A percentile compares a stretch with the other conserved stretches of the same genome.
phyloP scores from a whole-genome alignment of 169 alveolate genomes.

The Eimeria necatrix region DNA sequence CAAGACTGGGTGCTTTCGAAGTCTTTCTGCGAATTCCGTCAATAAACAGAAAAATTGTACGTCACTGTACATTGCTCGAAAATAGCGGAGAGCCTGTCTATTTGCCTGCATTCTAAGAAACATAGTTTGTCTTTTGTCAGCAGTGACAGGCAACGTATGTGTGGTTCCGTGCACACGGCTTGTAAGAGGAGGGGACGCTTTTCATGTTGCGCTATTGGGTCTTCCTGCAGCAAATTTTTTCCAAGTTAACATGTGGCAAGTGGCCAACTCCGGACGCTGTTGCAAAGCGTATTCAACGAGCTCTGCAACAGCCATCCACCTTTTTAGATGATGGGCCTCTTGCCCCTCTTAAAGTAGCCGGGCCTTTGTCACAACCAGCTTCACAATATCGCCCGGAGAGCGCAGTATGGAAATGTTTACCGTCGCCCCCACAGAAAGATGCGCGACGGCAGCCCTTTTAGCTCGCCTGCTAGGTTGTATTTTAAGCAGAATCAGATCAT shows the following conservation, averaged over 20 bases:
- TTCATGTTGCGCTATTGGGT: neutral
- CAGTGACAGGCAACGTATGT: neutral
- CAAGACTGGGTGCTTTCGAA: conserved; percentile 78
- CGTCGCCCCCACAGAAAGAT: neutral
- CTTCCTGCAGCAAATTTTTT: conserved; percentile 64
- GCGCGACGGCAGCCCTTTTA: neutral
- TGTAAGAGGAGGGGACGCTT: neutral
- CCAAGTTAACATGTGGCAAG: conserved; percentile 69
- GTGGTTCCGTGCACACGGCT: neutral
- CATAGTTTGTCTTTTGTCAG: no score
- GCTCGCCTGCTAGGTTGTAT: neutral
- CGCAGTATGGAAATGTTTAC: conserved; percentile 3
- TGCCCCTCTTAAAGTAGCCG: conserved; percentile 8
- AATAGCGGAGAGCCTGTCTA: neutral
- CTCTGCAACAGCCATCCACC: conserved; percentile 62
- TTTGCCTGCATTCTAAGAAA: neutral
- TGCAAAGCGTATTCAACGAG: conserved; percentile 60
- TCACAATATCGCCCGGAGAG: neutral
- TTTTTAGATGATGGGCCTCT: conserved; percentile 53
- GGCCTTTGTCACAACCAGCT: neutral
- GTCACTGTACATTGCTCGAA: neutral
- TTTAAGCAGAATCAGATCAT: neutral
- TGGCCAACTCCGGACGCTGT: conserved; percentile 76
- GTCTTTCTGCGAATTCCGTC: conserved; percentile 74
- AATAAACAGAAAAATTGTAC: conserved; percentile 62